Percentiles rank a stretch among this genome's conserved stretches.
Evolutionary conservation across 768 basidiomycete genomes (phyloP).

Genomic region (Boletus vermiculosoides): DNA sequence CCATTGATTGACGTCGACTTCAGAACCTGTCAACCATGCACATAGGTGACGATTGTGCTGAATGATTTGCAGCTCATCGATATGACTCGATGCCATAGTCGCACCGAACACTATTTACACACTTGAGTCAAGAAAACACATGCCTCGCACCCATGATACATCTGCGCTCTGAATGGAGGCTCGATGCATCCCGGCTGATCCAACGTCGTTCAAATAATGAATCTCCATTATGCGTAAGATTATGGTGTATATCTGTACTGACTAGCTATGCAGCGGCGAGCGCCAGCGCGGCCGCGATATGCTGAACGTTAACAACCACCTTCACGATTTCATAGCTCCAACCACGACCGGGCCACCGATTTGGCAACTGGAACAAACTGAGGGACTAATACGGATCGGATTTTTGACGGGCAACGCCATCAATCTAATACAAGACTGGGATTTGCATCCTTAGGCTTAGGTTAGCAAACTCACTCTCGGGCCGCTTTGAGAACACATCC

Average conservation of each 20-base stretch:
- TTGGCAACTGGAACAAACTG: slow-evolving; percentile 38
- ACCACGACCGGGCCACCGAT: slow-evolving; percentile 14
- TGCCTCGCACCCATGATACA: background rate
- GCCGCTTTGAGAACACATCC: slow-evolving; percentile 1
- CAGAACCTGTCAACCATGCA: background rate
- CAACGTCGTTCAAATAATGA: slow-evolving; percentile 1
- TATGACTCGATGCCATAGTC: background rate
- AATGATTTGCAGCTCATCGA: background rate
- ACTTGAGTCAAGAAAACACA: background rate
- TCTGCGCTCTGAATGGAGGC: background rate
- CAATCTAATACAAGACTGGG: slow-evolving; percentile 53
- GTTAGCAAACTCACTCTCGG: slow-evolving; percentile 12
- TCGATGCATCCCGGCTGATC: background rate
- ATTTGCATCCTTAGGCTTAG: slow-evolving; percentile 48
- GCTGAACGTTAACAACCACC: background rate
- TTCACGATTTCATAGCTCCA: slow-evolving; percentile 22
- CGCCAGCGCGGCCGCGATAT: slow-evolving; percentile 26
- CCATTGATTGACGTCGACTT: background rate
- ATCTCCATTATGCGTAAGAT: slow-evolving; percentile 23
- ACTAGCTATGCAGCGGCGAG: slow-evolving; percentile 7
- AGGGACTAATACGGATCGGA: slow-evolving; percentile 67
- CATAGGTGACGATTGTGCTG: background rate
- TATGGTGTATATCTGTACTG: slow-evolving; percentile 22
- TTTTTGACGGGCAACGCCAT: slow-evolving; percentile 70
- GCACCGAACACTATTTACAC: background rate